A percentile compares a stretch with the other conserved stretches of the same genome.
Conservation (phyloP, 2,329 filamentous ascomycete species). For the Colletotrichum sojae region DNA sequence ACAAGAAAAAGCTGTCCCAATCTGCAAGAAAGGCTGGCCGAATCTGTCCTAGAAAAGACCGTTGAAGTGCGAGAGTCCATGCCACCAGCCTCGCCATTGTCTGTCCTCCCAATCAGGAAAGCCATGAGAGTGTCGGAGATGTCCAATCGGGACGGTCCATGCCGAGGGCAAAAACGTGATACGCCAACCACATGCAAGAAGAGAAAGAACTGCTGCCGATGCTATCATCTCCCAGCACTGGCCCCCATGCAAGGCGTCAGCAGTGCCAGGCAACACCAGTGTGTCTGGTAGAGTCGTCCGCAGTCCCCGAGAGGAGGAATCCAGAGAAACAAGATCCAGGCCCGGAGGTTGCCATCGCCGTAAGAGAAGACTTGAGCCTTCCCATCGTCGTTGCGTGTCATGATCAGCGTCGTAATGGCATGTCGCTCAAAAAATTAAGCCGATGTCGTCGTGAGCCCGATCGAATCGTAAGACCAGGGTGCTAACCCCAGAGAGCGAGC, state of each 20-base stretch:
- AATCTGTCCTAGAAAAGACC: slow-evolving; percentile 27
- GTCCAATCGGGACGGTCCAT: slow-evolving; percentile 11
- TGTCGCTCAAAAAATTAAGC: slow-evolving; percentile 28
- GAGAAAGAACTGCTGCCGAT: slow-evolving; percentile 24
- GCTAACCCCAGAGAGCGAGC: slow-evolving; percentile 23
- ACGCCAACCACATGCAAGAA: slow-evolving; percentile 24
- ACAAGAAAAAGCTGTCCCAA: slow-evolving; percentile 30
- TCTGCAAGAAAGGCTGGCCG: slow-evolving; percentile 17
- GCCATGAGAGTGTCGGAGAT: slow-evolving; percentile 30
- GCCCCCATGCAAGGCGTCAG: slow-evolving; percentile 27
- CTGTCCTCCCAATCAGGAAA: slow-evolving; percentile 34
- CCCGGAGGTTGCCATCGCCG: slow-evolving; percentile 11
- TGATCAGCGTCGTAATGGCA: slow-evolving; percentile 36
- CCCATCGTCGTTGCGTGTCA: slow-evolving; percentile 31
- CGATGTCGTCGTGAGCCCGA: slow-evolving; percentile 34
- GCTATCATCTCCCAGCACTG: slow-evolving; percentile 25
- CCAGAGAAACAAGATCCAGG: not conserved
- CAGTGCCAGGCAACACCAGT: slow-evolving; percentile 21
- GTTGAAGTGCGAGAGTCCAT: slow-evolving; percentile 20
- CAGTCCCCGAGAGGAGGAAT: not conserved
- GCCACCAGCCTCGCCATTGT: slow-evolving; percentile 26
- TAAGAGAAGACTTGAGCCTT: slow-evolving; percentile 18
- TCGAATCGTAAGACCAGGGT: slow-evolving; percentile 32
- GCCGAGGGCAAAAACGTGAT: slow-evolving; percentile 20
- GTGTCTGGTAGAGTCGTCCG: not conserved